Evolutionary conservation across 1,284 basidiomycete genomes (phyloP), one percentile per base, ranked within the genome.

Genomic region (Stereum hirsutum): DNA sequence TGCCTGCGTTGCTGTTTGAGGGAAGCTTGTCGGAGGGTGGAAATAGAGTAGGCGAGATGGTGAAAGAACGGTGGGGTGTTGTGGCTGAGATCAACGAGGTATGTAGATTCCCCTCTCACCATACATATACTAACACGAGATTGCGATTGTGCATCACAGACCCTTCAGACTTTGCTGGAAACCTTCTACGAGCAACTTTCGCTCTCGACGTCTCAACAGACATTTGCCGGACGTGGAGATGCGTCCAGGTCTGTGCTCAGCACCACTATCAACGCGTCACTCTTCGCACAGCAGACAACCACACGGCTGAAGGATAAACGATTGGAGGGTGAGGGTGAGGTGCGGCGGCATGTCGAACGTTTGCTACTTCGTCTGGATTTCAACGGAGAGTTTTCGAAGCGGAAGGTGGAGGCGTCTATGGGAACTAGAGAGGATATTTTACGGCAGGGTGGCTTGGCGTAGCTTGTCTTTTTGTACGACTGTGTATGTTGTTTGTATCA

Each of bases 351-450:
- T 57, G 71, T 92, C 14, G 92, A 95, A 58, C 74, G 89, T 36
- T 57, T 95, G 42, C 61, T 94, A 38, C 65, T 94, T 36, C 72
- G 89, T 27, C 62, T 95, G 20, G 91, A 95, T 61, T 89, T 91
- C 59, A 92, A 90, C 53, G 85, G 83, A 4, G 78, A 74, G 38
- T 77, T 90, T 55, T 89, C 83, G 14, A 74, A 68, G 36, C 72
- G 72, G 48, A 58, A 54, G 7, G 55, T 62, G 31, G 55, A 55
- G 34, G 54, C 56, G 39, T 48, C 41, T 26, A 35, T 17, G 21
- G 33, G 15, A 8, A 20, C 15, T 12, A 8, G 15, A 8, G 10
- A 56, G 47, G 68, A 74, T 49, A 77, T 80, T 43, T 61, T 81
- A 43, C 68, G 63, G 52, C 67, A 63, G 48, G 65, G 64, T 7